Conservation (phyloP, 495 filamentous ascomycete genomes). For the Penicillium atrosanguineum region DNA sequence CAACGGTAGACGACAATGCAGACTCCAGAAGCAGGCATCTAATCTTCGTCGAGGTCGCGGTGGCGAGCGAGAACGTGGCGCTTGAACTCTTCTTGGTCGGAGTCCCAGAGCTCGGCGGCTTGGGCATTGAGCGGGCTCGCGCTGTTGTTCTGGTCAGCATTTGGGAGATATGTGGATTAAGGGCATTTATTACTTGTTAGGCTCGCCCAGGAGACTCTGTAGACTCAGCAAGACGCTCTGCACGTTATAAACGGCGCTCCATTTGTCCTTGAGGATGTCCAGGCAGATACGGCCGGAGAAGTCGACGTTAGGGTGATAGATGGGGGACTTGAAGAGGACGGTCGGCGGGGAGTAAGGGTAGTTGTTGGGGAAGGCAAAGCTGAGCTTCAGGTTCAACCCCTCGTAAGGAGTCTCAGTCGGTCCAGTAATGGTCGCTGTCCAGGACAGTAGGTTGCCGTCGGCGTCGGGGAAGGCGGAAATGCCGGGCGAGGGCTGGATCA, state of each 20-base stretch:
- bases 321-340: slow-evolving; percentile 89
- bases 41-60: slow-evolving; percentile 58
- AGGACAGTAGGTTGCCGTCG: slow-evolving; percentile 84
- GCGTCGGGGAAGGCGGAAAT: slow-evolving; percentile 92
- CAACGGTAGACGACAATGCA: slow-evolving; percentile 16
- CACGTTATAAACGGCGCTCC: slow-evolving; percentile 93
- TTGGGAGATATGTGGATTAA: background rate
- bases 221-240: slow-evolving; percentile 89
- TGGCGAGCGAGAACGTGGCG: slow-evolving; percentile 64
- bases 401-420: slow-evolving; percentile 91
- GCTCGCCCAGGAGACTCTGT: slow-evolving; percentile 93
- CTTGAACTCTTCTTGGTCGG: slow-evolving; percentile 83
- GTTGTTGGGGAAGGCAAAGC: slow-evolving; percentile 84
- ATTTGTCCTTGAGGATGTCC: slow-evolving; percentile 98
- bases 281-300: slow-evolving; percentile 91
- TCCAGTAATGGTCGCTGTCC: slow-evolving; percentile 91
- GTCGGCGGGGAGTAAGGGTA: slow-evolving; percentile 94
- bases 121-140: slow-evolving; percentile 94
- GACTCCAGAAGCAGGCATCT: slow-evolving; percentile 16
- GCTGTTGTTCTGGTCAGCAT: slow-evolving; percentile 45
- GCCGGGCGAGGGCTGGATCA: slow-evolving; percentile 90
- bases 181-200: slow-evolving; percentile 76
- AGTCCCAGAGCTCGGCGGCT: slow-evolving; percentile 94
- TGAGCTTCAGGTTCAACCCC: slow-evolving; percentile 86
- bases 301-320: slow-evolving; percentile 93